phyloP scores from a whole-genome alignment of 768 basidiomycete genomes.

The Serendipita sp. region DNA sequence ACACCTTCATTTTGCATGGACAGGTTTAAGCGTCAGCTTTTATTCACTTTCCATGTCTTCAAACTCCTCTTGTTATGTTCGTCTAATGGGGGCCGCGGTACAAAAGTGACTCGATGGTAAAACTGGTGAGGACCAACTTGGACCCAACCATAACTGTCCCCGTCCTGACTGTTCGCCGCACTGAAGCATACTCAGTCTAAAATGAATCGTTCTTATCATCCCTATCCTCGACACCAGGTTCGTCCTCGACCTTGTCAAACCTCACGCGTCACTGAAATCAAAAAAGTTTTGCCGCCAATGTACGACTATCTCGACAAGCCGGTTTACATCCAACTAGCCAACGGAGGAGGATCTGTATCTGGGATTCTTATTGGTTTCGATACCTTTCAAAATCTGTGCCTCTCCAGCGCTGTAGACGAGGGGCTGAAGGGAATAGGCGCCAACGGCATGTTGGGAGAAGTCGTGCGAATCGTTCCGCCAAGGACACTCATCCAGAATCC shows the following conservation, averaged over 20 bases:
- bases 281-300: background rate
- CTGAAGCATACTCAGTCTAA: no score
- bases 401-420: background rate
- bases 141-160: no score
- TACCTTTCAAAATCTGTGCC: background rate
- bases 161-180: no score
- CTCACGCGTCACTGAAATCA: background rate
- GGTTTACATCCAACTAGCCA: background rate
- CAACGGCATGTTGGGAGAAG: background rate
- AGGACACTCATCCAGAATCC: background rate
- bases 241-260: background rate
- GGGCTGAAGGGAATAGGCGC: background rate
- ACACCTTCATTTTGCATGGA: no score
- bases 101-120: no score
- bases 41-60: no score
- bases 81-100: no score
- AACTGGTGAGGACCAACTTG: no score
- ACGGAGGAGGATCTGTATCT: background rate
- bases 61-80: no score
- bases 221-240: background rate
- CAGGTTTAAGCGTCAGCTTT: no score
- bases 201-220: background rate
- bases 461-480: conserved; percentile 3
- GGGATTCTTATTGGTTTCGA: conserved; percentile 1
- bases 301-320: background rate